phyloP scores from a whole-genome alignment of 2,329 filamentous ascomycete genomes.

The Colletotrichum tropicicola region DNA sequence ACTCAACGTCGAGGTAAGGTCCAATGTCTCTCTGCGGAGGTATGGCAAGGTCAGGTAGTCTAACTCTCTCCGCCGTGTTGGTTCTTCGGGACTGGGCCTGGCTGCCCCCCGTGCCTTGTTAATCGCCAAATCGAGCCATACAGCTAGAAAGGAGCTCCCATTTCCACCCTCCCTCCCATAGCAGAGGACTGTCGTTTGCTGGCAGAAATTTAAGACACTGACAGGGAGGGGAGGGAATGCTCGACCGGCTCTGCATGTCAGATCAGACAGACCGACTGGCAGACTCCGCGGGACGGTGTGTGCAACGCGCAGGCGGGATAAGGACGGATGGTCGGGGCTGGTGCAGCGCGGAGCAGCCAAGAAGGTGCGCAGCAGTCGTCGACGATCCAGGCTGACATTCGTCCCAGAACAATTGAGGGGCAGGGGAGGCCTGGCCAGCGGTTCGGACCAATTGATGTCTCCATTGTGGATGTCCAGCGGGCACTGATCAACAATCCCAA shows the following conservation, averaged over 20 bases:
- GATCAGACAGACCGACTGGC: not conserved
- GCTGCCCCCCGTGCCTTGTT: not conserved
- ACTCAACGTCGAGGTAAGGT: not conserved
- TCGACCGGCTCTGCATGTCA: slow-evolving; percentile 9
- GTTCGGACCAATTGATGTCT: slow-evolving; percentile 20
- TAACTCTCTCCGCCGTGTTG: slow-evolving; percentile 22
- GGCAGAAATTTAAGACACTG: not conserved
- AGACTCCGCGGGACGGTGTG: not conserved
- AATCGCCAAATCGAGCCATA: not conserved
- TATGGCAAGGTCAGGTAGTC: not conserved
- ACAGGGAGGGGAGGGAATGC: not conserved
- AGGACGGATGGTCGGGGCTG: not conserved
- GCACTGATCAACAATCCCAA: slow-evolving; percentile 13
- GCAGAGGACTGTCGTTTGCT: not conserved
- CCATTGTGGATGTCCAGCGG: not conserved
- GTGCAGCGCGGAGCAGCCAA: not conserved
- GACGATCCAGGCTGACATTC: slow-evolving; percentile 18
- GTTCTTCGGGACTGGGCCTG: slow-evolving; percentile 13
- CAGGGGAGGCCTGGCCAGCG: slow-evolving; percentile 4
- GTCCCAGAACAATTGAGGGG: slow-evolving; percentile 8
- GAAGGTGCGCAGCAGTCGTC: not conserved
- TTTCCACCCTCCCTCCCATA: not conserved
- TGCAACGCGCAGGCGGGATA: not conserved
- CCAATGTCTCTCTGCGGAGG: not conserved
- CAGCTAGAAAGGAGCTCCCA: not conserved